phyloP scores from a whole-genome alignment of 768 basidiomycete species.

The Hypholoma sublateritium region DNA sequence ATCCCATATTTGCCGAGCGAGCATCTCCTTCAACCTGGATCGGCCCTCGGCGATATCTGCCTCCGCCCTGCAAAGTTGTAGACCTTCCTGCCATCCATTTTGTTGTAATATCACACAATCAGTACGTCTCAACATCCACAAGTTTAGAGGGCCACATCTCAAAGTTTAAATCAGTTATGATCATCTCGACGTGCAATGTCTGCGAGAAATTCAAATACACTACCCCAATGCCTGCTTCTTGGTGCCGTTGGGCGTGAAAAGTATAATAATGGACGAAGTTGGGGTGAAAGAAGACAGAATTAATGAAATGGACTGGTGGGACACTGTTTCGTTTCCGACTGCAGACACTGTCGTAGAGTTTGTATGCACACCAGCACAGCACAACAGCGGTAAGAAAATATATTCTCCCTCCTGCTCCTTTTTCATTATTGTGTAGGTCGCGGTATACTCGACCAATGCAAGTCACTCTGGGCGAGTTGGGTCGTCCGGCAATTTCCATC shows the following conservation, averaged over 20 bases:
- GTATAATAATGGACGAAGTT: neutral
- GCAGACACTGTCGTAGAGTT: neutral
- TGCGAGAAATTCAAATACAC: neutral
- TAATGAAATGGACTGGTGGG: constrained; percentile 5
- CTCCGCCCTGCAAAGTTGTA: neutral
- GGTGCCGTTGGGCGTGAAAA: neutral
- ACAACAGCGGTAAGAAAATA: neutral
- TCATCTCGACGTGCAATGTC: constrained; percentile 1
- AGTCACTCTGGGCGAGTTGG: constrained; percentile 3
- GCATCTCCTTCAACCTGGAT: constrained; percentile 4
- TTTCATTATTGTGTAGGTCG: neutral
- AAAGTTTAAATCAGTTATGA: neutral
- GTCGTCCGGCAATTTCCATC: neutral
- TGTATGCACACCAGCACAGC: constrained; percentile 1
- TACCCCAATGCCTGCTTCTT: neutral
- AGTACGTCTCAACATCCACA: neutral
- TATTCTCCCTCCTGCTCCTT: no score
- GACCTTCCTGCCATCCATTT: constrained; percentile 2
- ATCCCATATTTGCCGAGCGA: constrained; percentile 6
- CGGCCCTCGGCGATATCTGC: neutral
- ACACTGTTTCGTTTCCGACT: neutral
- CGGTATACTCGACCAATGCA: constrained; percentile 2
- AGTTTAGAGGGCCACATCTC: neutral
- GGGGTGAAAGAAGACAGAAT: neutral
- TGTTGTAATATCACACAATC: constrained; percentile 6